A percentile compares a stretch with the other conserved stretches of the same genome.
phyloP scores from a whole-genome alignment of 192 early-diverging fungal species.

The Umbelopsis isabellina region DNA sequence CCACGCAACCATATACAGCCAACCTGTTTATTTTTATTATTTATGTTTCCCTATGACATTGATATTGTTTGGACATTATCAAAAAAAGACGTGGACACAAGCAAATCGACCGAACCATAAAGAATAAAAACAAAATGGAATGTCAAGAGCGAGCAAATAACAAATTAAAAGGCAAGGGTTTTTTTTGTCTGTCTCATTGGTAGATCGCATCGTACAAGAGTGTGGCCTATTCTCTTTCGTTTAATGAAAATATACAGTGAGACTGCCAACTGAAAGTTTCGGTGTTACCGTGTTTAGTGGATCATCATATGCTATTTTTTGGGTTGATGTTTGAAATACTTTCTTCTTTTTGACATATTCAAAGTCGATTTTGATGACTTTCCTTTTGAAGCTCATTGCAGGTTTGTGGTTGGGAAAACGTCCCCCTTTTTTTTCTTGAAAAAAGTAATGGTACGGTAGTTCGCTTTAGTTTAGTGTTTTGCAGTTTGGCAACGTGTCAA shows the following conservation, averaged over 20 bases:
- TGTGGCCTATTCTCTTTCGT: background rate
- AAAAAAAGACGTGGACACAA: too few relatives aligned
- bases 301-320: too few relatives aligned
- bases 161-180: background rate
- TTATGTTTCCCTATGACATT: background rate
- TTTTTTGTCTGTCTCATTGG: background rate
- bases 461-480: too few relatives aligned
- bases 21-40: background rate
- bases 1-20: background rate
- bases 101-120: background rate
- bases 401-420: slow-evolving; percentile 19
- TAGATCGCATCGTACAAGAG: background rate
- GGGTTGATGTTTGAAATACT: too few relatives aligned
- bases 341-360: slow-evolving; percentile 14
- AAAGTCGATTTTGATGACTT: background rate
- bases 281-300: too few relatives aligned
- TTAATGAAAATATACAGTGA: background rate
- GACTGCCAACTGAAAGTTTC: too few relatives aligned
- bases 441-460: too few relatives aligned
- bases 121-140: background rate
- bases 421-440: too few relatives aligned
- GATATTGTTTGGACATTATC: too few relatives aligned
- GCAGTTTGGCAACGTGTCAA: slow-evolving; percentile 9
- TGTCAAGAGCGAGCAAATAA: too few relatives aligned
- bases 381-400: background rate